Evolutionary conservation across 2,329 filamentous ascomycete species (phyloP).

Genomic region (Fonsecaea nubica): DNA sequence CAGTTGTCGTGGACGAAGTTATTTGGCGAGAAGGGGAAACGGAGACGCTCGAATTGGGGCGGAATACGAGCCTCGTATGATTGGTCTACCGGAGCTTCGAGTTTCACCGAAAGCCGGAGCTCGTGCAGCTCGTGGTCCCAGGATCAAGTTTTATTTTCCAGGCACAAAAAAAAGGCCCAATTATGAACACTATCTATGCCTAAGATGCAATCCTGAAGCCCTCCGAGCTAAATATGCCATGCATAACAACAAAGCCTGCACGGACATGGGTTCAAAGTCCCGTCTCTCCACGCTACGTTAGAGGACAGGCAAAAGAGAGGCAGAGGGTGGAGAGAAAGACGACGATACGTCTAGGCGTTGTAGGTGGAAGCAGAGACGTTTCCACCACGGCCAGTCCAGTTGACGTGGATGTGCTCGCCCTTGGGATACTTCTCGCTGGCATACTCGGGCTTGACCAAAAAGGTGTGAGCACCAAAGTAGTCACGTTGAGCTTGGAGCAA

Average conservation of each 20-base stretch:
- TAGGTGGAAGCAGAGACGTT: conserved; percentile 98
- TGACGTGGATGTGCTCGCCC: conserved; percentile 93
- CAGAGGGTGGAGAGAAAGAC: neutral
- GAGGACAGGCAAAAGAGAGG: neutral
- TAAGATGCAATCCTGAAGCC: conserved; percentile 13
- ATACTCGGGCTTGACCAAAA: conserved; percentile 81
- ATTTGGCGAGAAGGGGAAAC: conserved; percentile 17
- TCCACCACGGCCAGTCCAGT: conserved; percentile 98
- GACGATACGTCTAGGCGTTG: conserved; percentile 72
- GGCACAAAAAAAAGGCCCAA: conserved; percentile 16
- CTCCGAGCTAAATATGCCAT: neutral
- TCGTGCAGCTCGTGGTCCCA: neutral
- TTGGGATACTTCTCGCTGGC: conserved; percentile 80
- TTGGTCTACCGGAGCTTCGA: conserved; percentile 13
- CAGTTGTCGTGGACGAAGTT: conserved; percentile 16
- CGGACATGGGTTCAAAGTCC: conserved; percentile 12
- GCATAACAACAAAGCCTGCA: neutral
- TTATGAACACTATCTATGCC: conserved; percentile 24
- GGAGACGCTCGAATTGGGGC: conserved; percentile 22
- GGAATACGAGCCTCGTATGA: conserved; percentile 12
- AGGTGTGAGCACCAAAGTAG: conserved; percentile 97
- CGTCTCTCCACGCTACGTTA: neutral
- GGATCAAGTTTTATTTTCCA: conserved; percentile 20
- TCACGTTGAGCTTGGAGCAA: conserved; percentile 98
- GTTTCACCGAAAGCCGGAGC: conserved; percentile 13